Evolutionary conservation across 805 yeast species (phyloP).

Genomic region (Starmerella lactis-condensi): DNA sequence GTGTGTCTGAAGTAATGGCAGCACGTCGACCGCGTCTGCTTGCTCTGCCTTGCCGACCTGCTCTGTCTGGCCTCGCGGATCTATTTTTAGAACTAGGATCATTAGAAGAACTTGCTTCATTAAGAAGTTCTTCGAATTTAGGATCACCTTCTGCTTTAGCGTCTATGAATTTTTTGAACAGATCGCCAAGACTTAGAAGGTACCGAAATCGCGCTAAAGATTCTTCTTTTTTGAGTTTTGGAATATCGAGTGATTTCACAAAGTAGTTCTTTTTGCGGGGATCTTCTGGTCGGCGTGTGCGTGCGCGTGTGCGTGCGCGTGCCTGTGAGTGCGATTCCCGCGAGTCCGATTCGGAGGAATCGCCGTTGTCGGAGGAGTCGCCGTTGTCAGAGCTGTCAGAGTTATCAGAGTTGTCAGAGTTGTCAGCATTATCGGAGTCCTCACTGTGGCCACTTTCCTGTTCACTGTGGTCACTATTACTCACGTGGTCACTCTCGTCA

Average conservation of each 20-base stretch:
- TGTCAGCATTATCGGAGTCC: not conserved
- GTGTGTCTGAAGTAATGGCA: conserved; percentile 55
- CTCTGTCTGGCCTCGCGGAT: no score
- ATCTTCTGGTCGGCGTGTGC: conserved; percentile 1
- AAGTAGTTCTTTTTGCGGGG: conserved; percentile 8
- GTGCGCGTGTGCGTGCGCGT: not conserved
- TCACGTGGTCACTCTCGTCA: not conserved
- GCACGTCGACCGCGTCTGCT: not conserved
- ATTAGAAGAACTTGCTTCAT: conserved; percentile 21
- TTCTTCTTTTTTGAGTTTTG: conserved; percentile 23
- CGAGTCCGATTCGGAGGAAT: not conserved
- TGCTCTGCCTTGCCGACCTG: not conserved
- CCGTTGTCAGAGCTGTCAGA: not conserved
- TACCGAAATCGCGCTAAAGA: conserved; percentile 66
- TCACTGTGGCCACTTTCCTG: not conserved
- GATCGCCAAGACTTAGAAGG: conserved; percentile 57
- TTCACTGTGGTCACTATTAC: conserved; percentile 1
- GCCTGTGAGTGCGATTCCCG: not conserved
- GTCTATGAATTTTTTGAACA: conserved; percentile 74
- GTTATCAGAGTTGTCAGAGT: not conserved
- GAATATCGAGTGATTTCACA: conserved; percentile 6
- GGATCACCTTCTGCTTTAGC: conserved; percentile 60
- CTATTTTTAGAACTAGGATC: no score
- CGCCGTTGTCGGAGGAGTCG: no score
- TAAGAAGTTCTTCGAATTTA: conserved; percentile 27